Percentiles rank a stretch among this genome's conserved stretches.
Conservation (phyloP, 805 yeast genomes). For the Wickerhamiella spandovensis region DNA sequence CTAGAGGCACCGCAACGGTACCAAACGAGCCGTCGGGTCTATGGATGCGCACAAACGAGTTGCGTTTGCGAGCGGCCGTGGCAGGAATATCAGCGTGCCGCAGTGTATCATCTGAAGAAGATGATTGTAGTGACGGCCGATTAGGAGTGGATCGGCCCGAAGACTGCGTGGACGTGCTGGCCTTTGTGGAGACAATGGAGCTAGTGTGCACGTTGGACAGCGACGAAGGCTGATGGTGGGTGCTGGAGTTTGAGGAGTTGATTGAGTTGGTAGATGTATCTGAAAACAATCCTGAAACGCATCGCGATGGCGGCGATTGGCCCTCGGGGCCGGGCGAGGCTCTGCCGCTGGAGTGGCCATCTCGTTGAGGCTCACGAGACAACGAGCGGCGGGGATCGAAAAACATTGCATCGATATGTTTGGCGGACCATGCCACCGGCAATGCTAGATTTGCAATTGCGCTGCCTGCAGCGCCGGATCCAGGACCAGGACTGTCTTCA, state of each 20-base stretch:
- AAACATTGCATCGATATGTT: neutral
- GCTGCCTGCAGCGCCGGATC: neutral
- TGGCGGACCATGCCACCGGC: neutral
- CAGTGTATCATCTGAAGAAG: constrained; percentile 1
- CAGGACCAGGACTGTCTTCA: neutral
- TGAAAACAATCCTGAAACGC: neutral
- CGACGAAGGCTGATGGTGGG: neutral
- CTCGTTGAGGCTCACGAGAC: neutral
- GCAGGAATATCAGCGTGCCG: constrained; percentile 14
- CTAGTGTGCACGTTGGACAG: neutral
- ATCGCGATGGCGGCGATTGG: neutral
- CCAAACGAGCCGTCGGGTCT: constrained; percentile 76
- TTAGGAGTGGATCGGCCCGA: neutral
- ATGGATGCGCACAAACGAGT: constrained; percentile 47
- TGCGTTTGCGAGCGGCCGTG: constrained; percentile 1
- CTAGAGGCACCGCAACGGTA: constrained; percentile 65
- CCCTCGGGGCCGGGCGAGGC: neutral
- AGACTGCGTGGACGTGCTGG: neutral
- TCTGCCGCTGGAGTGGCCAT: neutral
- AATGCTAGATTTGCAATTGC: neutral
- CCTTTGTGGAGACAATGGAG: neutral
- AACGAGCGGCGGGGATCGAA: neutral
- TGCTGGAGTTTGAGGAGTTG: neutral
- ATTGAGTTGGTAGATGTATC: neutral
- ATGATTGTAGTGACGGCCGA: neutral